These are phyloP conservation scores for Lentinus tigrinus DNA, from an alignment of 768 basidiomycete genomes.

Conservation along the genomic window DNA sequence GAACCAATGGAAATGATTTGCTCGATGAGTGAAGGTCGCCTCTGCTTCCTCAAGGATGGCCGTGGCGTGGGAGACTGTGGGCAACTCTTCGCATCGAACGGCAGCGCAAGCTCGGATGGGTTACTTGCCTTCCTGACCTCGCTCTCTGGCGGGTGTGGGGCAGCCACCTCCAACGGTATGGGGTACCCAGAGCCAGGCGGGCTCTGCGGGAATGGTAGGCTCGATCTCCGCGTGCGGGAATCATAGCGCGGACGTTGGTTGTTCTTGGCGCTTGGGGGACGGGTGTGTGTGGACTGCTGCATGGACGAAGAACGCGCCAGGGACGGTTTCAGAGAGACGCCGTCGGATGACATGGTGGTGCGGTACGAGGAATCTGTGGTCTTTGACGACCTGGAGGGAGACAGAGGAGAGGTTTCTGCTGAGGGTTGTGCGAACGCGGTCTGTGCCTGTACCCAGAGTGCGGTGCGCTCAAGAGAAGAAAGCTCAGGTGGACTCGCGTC, in stretches of 20 bases:
- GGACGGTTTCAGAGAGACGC: conserved; percentile 13
- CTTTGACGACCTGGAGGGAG: conserved; percentile 10
- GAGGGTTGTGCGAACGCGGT: conserved; percentile 14
- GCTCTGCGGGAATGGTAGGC: conserved; percentile 27
- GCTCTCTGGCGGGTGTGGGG: conserved; percentile 11
- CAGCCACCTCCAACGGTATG: conserved; percentile 19
- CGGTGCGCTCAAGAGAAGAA: conserved; percentile 20
- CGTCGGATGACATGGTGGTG: conserved; percentile 24
- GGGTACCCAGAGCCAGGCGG: conserved; percentile 28
- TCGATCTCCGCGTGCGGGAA: conserved; percentile 7
- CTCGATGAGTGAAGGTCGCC: conserved; percentile 24
- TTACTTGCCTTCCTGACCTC: conserved; percentile 13
- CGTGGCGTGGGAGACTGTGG: conserved; percentile 10
- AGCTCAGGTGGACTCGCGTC: conserved; percentile 8
- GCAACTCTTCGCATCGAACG: neutral
- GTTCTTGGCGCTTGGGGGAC: conserved; percentile 2
- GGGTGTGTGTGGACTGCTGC: neutral
- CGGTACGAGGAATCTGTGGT: conserved; percentile 19
- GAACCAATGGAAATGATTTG: conserved; percentile 19
- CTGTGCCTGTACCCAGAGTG: conserved; percentile 25
- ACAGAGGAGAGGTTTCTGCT: conserved; percentile 12
- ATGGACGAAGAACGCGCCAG: conserved; percentile 1
- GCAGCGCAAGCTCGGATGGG: neutral
- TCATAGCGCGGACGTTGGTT: conserved; percentile 11
- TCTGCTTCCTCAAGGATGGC: conserved; percentile 23